Evolutionary conservation across 73 alveolate genomes (phyloP).

Genomic region (Paramecium tetraurelia): DNA sequence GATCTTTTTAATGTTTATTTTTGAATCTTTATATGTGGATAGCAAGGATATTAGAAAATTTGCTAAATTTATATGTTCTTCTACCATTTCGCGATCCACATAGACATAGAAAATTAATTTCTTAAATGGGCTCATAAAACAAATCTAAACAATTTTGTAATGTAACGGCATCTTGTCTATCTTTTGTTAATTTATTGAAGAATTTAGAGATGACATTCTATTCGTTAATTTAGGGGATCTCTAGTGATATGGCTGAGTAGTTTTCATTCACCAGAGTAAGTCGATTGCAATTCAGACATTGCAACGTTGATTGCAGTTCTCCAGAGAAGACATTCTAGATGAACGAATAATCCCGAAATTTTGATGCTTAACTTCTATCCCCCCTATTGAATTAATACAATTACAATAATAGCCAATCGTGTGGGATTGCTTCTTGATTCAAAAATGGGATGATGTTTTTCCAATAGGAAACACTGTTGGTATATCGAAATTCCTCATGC

Average conservation of each 20-base stretch:
- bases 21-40: constrained; percentile 6
- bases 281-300: background rate
- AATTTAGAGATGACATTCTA: background rate
- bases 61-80: background rate
- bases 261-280: background rate
- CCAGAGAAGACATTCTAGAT: constrained; percentile 25
- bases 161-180: background rate
- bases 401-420: constrained; percentile 38
- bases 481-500: constrained; percentile 32
- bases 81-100: constrained; percentile 17
- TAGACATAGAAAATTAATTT: background rate
- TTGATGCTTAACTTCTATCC: background rate
- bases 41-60: background rate
- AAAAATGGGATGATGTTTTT: background rate
- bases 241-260: constrained; percentile 7
- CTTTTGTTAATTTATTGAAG: background rate
- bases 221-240: background rate
- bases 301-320: background rate
- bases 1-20: background rate
- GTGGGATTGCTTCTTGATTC: background rate
- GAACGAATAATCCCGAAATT: constrained; percentile 15
- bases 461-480: background rate
- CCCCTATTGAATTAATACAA: background rate
- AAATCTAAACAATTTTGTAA: constrained; percentile 12
- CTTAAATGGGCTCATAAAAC: constrained; percentile 28